Percentiles rank a stretch among this genome's conserved stretches.
phyloP scores from a whole-genome alignment of 352 stramenopile species.

The Peronosclerospora sorghi region DNA sequence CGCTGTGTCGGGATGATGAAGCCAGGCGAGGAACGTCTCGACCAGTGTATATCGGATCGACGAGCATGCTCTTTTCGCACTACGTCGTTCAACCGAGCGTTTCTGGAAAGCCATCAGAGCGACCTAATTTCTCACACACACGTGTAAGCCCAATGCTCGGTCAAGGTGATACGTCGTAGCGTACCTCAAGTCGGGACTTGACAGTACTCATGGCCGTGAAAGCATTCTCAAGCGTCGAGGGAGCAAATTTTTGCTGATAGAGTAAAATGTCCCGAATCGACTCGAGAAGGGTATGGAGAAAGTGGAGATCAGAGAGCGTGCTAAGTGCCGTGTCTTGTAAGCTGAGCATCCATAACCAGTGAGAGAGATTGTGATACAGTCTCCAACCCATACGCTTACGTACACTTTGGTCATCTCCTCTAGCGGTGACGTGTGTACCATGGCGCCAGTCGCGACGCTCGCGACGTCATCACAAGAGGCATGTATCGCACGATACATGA shows the following conservation, averaged over 20 bases:
- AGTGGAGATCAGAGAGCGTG: conserved; percentile 44
- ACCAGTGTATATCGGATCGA: conserved; percentile 47
- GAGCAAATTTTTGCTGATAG: conserved; percentile 21
- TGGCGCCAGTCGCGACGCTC: conserved; percentile 11
- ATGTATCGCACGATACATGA: conserved; percentile 28
- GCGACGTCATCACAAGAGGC: conserved; percentile 8
- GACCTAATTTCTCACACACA: background rate
- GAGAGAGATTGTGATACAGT: background rate
- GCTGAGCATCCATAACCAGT: conserved; percentile 14
- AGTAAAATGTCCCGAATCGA: conserved; percentile 44
- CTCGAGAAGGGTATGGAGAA: conserved; percentile 35
- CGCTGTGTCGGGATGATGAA: conserved; percentile 33
- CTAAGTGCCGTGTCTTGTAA: conserved; percentile 24
- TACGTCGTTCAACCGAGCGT: conserved; percentile 23
- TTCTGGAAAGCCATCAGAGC: conserved; percentile 8
- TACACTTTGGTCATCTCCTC: conserved; percentile 24
- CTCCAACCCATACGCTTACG: conserved; percentile 1
- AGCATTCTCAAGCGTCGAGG: conserved; percentile 16
- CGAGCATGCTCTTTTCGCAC: conserved; percentile 43
- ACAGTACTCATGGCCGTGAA: conserved; percentile 30
- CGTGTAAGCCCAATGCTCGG: background rate
- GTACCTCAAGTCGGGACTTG: conserved; percentile 55
- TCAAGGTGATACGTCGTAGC: no score
- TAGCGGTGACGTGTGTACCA: conserved; percentile 15
- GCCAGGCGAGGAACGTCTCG: conserved; percentile 52